Evolutionary conservation across 257 asterid species (phyloP).

Genomic region (Primulina tabacum): DNA sequence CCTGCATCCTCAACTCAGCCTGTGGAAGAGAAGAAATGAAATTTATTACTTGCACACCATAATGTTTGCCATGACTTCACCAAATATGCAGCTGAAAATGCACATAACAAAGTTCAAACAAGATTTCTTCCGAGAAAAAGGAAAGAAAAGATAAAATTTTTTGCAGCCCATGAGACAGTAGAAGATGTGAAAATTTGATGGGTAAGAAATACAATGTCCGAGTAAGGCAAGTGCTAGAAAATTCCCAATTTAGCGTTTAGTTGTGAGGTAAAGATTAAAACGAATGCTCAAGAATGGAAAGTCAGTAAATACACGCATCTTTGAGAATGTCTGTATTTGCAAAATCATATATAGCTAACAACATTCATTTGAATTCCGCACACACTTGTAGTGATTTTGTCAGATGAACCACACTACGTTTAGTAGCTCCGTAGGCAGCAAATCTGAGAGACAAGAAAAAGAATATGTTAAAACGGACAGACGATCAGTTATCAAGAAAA

Average conservation of each 20-base stretch:
- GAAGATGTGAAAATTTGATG: background rate
- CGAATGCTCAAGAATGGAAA: background rate
- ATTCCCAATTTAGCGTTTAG: too few species aligned
- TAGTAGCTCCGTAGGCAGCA: constrained; percentile 99
- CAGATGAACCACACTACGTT: constrained; percentile 96
- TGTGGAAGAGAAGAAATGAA: constrained; percentile 30
- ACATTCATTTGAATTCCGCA: constrained; percentile 9
- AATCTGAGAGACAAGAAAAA: constrained; percentile 45
- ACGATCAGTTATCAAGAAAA: background rate
- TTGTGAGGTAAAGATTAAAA: background rate
- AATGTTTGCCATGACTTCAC: background rate
- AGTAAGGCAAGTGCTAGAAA: background rate
- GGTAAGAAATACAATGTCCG: background rate
- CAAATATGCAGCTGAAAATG: constrained; percentile 21
- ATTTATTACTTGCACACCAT: constrained; percentile 10
- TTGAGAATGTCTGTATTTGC: background rate
- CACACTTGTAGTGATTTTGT: constrained; percentile 92
- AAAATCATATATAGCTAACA: background rate
- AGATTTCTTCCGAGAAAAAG: background rate
- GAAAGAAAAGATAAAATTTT: background rate
- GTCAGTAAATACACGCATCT: background rate
- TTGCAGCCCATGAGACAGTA: background rate
- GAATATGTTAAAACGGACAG: background rate
- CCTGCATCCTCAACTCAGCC: constrained; percentile 98
- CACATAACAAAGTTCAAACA: background rate